Conservation (phyloP, 768 basidiomycete species). For the Thelephora ganbajun region DNA sequence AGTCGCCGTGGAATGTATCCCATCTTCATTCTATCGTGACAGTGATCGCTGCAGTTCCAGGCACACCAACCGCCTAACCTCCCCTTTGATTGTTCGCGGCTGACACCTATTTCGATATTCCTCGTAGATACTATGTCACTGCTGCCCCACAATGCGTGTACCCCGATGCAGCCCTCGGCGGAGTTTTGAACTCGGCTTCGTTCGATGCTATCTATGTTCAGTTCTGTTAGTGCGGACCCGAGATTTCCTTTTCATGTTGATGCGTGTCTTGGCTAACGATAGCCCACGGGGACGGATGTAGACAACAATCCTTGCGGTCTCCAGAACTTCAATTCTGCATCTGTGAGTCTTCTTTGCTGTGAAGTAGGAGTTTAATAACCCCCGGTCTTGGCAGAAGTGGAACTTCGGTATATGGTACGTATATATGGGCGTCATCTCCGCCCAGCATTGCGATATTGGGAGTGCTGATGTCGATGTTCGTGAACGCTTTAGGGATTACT, state of each 20-base stretch:
- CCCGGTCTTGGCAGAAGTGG: slow-evolving; percentile 27
- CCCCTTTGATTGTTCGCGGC: slow-evolving; percentile 1
- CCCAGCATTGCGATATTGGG: not conserved
- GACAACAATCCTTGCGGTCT: slow-evolving; percentile 32
- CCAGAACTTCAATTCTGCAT: slow-evolving; percentile 35
- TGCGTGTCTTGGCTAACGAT: no score
- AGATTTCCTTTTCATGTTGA: slow-evolving; percentile 1
- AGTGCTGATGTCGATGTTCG: not conserved
- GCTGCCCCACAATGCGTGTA: slow-evolving; percentile 27
- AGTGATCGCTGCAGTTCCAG: no score
- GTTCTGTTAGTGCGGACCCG: slow-evolving; percentile 24
- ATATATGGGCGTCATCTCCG: not conserved
- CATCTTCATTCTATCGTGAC: no score
- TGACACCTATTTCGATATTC: not conserved
- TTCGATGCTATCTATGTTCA: slow-evolving; percentile 33
- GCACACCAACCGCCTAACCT: no score
- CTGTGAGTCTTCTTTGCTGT: slow-evolving; percentile 25
- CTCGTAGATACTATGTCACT: slow-evolving; percentile 18
- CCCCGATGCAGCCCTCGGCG: slow-evolving; percentile 23
- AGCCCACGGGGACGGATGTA: slow-evolving; percentile 7
- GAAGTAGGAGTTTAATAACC: not conserved
- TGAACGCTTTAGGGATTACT: slow-evolving; percentile 24
- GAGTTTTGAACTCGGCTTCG: slow-evolving; percentile 19
- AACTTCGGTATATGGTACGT: slow-evolving; percentile 21
- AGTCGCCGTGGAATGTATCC: no score